These are phyloP conservation scores for Penicillium parvum DNA, from an alignment of 495 filamentous ascomycete genomes.

Conservation along the genomic window DNA sequence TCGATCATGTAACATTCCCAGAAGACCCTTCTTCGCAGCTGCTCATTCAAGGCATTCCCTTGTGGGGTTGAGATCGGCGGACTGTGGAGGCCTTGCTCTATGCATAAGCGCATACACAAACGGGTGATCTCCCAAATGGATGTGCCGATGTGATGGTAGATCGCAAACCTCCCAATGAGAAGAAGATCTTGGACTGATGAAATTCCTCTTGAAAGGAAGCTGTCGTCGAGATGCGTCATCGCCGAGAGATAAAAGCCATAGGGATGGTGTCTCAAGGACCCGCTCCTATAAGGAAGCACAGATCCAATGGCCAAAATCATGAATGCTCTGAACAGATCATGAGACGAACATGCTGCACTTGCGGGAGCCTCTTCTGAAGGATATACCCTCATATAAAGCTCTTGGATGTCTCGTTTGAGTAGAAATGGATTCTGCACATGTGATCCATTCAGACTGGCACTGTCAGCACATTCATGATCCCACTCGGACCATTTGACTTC, in stretches of 20 bases:
- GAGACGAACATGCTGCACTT: slow-evolving; percentile 2
- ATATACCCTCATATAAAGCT: slow-evolving; percentile 10
- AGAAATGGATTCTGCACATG: slow-evolving; percentile 28
- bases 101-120: slow-evolving; percentile 25
- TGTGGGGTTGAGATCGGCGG: background rate
- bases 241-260: slow-evolving; percentile 28
- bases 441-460: slow-evolving; percentile 18
- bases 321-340: slow-evolving; percentile 21
- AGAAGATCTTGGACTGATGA: slow-evolving; percentile 28
- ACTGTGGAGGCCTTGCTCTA: slow-evolving; percentile 26
- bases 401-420: slow-evolving; percentile 18
- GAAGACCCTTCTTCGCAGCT: slow-evolving; percentile 25
- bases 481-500: too few relatives aligned
- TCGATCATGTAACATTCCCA: slow-evolving; percentile 32
- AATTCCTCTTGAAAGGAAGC: slow-evolving; percentile 19
- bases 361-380: background rate
- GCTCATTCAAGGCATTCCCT: slow-evolving; percentile 16
- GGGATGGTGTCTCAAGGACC: slow-evolving; percentile 18
- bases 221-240: slow-evolving; percentile 17
- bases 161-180: slow-evolving; percentile 24
- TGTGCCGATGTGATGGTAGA: slow-evolving; percentile 29
- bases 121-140: slow-evolving; percentile 28
- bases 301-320: slow-evolving; percentile 30
- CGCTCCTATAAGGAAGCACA: slow-evolving; percentile 18
- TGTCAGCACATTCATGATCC: background rate